Evolutionary conservation across 495 filamentous ascomycete species (phyloP), one percentile per base, ranked within the genome.

Genomic region (Cladorrhinum samala): DNA sequence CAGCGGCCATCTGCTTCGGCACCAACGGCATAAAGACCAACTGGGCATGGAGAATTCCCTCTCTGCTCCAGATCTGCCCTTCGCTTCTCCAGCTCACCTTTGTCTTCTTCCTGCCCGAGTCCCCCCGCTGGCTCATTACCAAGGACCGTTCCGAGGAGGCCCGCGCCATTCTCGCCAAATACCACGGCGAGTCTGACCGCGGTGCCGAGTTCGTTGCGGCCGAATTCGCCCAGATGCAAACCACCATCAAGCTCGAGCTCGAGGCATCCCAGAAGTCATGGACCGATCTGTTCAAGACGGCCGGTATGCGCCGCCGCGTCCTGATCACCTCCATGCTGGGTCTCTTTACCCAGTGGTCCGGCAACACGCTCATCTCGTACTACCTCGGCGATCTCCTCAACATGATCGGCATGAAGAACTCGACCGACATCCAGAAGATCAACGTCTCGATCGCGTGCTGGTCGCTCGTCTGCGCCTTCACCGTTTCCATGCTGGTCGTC

Each of bases 21-120:
- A 86, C 83, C 4, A 77, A 80, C 61, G 69, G 61, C 23, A 81
- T 85, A 42, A 5, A 64, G 8, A 73, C 58, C 56, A 68, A 83
- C 46, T 85, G 82, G 82, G 73, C 79, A 7, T 87, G 83, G 84
- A 63, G 82, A 27, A 83, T 87, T 24, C 84, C 83, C 0, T 85
- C 81, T 1, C 65, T 80, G 17, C 71, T 84, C 5, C 81, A 83
- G 63, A 67, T 74, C 50, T 68, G 65, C 36, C 80, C 80, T 1
- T 82, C 77, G 14, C 56, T 85, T 17, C 54, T 87, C 16, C 84
- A 86, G 54, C 68, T 84, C 46, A 56, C 42, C 8, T 76, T 81
- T 40, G 70, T 82, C 38, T 70, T 75, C 54, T 75, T 81, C 52
- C 64, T 80, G 3, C 83, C 83, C 1, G 83, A 86, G 57, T 80